Base-by-base conservation (phyloP, 306 rosid genomes). In the Sophora flavescens region DNA sequence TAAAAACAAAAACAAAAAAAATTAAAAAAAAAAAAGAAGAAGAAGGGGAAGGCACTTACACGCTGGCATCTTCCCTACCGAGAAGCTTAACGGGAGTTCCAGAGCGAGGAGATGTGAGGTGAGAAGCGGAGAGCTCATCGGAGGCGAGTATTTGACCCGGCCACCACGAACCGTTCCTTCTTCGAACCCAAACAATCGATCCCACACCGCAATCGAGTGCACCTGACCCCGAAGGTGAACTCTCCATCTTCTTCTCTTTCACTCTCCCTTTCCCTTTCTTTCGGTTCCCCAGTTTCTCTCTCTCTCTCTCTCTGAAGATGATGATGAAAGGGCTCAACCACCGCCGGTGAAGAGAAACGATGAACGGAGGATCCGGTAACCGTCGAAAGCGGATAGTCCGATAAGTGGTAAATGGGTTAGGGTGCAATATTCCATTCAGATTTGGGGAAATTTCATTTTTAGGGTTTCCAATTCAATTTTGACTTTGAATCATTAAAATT, bases 121-220 rank as follows among this genome's bases (percentile, higher is more conserved):
- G 88, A 16, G 88, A 81, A 64, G 85, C 61, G 5, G 85, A 77
- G 17, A 81, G 80, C n/a, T 84, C 78, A 15, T 84, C 83, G 6
- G 78, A 65, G 8, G 75, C 83, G 0, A 84, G 65, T 14, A 84
- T 84, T 81, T 84, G 88, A 30, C 88, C 88, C 39, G 88, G 88
- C 88, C 88, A 84, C 88, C 88, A 84, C 35, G 88, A 84, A 54
- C 88, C 88, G 75, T 84, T 84, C n/a, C 88, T 16, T 48, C 85
- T 81, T 6, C 85, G 78, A 5, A 84, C 88, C 88, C 88, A 84
- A 0, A 84, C 88, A 60, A 84, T 84, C 65, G 88, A 84, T 73
- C 88, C 88, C 11, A 81, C 83, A 6, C 50, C 78, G 71, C 70
- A 72, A 68, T 84, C 83, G 39, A 35, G 39, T 35, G 86, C 33